These are phyloP conservation scores for Claviceps purpurea DNA, from an alignment of 2,329 filamentous ascomycete species.

Conservation along the genomic window DNA sequence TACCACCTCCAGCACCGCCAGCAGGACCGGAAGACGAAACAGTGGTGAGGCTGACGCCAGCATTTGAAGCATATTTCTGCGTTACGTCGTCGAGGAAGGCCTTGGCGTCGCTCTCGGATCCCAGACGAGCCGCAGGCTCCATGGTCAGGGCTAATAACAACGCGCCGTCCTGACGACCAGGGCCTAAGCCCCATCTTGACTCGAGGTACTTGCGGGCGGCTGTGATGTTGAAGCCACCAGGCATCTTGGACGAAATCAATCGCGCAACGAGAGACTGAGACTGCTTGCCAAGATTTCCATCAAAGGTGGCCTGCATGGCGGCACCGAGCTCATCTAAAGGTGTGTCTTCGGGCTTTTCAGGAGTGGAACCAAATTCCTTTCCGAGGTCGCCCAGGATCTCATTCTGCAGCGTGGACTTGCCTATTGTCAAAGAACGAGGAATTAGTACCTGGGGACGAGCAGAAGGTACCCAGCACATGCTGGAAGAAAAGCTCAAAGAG, in stretches of 20 bases:
- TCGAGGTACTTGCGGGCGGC: slow-evolving; percentile 89
- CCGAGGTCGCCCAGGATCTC: slow-evolving; percentile 95
- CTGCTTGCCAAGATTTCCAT: slow-evolving; percentile 94
- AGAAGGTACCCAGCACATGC: not conserved
- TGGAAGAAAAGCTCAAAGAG: not conserved
- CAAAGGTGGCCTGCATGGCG: slow-evolving; percentile 96
- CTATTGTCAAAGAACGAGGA: slow-evolving; percentile 29
- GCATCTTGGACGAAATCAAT: slow-evolving; percentile 98
- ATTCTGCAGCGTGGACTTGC: slow-evolving; percentile 96
- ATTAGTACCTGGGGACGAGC: slow-evolving; percentile 3
- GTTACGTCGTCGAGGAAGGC: slow-evolving; percentile 77
- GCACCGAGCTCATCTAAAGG: slow-evolving; percentile 91
- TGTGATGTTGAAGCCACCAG: slow-evolving; percentile 98
- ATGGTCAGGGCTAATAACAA: slow-evolving; percentile 81
- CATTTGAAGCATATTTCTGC: slow-evolving; percentile 76
- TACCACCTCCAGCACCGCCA: slow-evolving; percentile 60
- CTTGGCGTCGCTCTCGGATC: slow-evolving; percentile 83
- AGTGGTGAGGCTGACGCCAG: slow-evolving; percentile 72
- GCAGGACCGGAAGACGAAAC: slow-evolving; percentile 61
- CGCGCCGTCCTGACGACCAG: slow-evolving; percentile 82
- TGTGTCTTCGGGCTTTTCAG: slow-evolving; percentile 96
- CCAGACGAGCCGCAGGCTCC: slow-evolving; percentile 80
- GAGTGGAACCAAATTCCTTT: slow-evolving; percentile 96
- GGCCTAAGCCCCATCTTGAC: slow-evolving; percentile 76
- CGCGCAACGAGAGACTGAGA: slow-evolving; percentile 86